phyloP scores from a whole-genome alignment of 805 yeast genomes.

The Grigorovia yakushimaensis region DNA sequence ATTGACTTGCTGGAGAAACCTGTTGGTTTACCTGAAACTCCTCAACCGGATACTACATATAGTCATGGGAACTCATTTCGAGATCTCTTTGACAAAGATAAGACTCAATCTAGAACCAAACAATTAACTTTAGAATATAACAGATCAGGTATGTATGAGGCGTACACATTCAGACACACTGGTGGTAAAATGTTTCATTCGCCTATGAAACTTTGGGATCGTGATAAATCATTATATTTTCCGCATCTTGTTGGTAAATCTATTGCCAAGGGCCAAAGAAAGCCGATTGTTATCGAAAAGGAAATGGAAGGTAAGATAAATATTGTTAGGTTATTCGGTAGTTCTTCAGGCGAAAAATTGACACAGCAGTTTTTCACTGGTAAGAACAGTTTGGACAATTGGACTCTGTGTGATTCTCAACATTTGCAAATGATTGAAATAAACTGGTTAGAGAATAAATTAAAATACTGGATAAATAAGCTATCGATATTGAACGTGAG shows the following conservation, averaged over 20 bases:
- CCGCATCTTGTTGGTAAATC: conserved; percentile 65
- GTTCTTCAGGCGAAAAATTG: conserved; percentile 56
- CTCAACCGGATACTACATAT: conserved; percentile 20
- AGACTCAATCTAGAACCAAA: conserved; percentile 38
- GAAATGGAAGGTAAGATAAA: conserved; percentile 22
- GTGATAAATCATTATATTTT: conserved; percentile 65
- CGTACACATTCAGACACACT: conserved; percentile 57
- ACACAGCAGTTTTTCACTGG: conserved; percentile 33
- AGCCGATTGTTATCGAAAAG: conserved; percentile 21
- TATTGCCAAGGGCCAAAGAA: conserved; percentile 28
- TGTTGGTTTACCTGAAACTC: conserved; percentile 35
- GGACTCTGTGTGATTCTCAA: conserved; percentile 1
- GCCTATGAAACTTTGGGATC: conserved; percentile 69
- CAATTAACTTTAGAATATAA: conserved; percentile 55
- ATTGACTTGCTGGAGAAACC: conserved; percentile 34
- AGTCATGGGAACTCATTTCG: conserved; percentile 36
- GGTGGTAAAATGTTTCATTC: conserved; percentile 78
- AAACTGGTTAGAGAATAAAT: conserved; percentile 61
- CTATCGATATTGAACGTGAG: conserved; percentile 35
- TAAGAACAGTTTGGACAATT: conserved; percentile 2
- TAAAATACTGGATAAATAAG: conserved; percentile 57
- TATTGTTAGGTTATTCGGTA: conserved; percentile 23
- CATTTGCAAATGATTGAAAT: conserved; percentile 63
- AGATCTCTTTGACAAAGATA: conserved; percentile 41
- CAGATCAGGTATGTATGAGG: conserved; percentile 57